These are phyloP conservation scores for Saccharomyces hybrid DNA, from an alignment of 1,139 yeast species.

Conservation along the genomic window DNA sequence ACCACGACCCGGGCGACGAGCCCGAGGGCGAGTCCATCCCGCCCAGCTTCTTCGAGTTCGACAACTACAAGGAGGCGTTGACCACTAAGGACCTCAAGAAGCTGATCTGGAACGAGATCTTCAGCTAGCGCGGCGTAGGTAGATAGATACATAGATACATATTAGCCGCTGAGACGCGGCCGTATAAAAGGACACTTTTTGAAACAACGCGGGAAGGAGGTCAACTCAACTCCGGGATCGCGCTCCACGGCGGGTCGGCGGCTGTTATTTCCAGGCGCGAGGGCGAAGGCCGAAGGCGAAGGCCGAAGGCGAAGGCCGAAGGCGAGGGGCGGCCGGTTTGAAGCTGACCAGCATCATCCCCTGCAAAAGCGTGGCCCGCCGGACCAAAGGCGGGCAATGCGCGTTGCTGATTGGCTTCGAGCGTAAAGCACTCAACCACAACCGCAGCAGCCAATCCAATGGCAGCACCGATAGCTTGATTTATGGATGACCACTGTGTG, in stretches of 20 bases:
- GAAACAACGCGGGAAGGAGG: too few species aligned
- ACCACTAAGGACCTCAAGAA: slow-evolving; percentile 63
- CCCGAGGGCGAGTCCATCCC: slow-evolving; percentile 71
- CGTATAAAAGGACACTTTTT: neutral
- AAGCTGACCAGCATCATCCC: neutral
- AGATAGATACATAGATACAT: neutral
- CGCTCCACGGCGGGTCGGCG: neutral
- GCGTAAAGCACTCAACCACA: neutral
- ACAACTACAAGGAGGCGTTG: slow-evolving; percentile 63
- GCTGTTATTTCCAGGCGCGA: neutral
- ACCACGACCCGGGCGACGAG: slow-evolving; percentile 81
- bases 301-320: too few species aligned
- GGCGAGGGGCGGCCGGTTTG: neutral
- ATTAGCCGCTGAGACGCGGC: neutral
- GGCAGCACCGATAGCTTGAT: too few species aligned
- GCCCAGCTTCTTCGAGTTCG: slow-evolving; percentile 75
- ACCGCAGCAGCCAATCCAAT: neutral
- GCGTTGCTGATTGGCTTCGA: neutral
- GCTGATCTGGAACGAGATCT: slow-evolving; percentile 54
- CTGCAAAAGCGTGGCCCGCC: neutral
- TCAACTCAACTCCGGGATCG: neutral
- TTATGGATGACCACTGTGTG: neutral
- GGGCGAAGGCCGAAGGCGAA: too few species aligned
- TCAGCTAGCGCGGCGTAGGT: slow-evolving; percentile 8
- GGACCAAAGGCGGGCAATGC: neutral